Conservation (phyloP, 2,329 filamentous ascomycete species). For the Cephalotrichum gorgonifer region DNA sequence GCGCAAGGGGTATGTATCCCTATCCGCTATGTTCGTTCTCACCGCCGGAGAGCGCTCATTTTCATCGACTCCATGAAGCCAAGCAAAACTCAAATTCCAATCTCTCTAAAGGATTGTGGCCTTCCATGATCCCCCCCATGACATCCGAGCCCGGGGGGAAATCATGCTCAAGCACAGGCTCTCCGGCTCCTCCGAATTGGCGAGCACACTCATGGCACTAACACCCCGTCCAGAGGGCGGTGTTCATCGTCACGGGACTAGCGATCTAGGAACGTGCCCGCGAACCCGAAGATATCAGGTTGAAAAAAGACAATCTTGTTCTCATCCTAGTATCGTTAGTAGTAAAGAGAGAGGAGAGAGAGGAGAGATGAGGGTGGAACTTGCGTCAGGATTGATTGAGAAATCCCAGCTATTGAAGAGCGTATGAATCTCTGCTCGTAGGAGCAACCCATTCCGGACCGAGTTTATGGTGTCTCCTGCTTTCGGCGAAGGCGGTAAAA, state of each 20-base stretch:
- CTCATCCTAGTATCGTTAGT: constrained; percentile 8
- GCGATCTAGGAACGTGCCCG: not conserved
- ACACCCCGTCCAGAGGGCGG: constrained; percentile 9
- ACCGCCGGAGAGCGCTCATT: too few species aligned
- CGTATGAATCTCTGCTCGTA: constrained; percentile 10
- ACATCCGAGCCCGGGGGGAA: constrained; percentile 16
- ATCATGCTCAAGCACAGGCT: constrained; percentile 14
- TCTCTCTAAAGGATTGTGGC: not conserved
- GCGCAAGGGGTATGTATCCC: too few species aligned
- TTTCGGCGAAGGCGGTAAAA: not conserved
- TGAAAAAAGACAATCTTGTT: constrained; percentile 15
- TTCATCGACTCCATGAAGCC: too few species aligned
- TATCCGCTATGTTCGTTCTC: too few species aligned
- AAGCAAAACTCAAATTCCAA: constrained; percentile 14
- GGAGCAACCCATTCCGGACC: constrained; percentile 17
- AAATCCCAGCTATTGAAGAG: constrained; percentile 13
- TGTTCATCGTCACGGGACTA: constrained; percentile 8
- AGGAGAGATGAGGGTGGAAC: constrained; percentile 1
- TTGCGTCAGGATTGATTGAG: constrained; percentile 15
- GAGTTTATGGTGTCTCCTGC: constrained; percentile 11
- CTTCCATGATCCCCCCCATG: constrained; percentile 15
- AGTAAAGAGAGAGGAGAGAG: not conserved
- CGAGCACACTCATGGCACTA: constrained; percentile 12
- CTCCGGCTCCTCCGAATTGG: constrained; percentile 14
- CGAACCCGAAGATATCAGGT: constrained; percentile 4